phyloP scores from a whole-genome alignment of 768 basidiomycete genomes.

The Tricholoma bakamatsutake region DNA sequence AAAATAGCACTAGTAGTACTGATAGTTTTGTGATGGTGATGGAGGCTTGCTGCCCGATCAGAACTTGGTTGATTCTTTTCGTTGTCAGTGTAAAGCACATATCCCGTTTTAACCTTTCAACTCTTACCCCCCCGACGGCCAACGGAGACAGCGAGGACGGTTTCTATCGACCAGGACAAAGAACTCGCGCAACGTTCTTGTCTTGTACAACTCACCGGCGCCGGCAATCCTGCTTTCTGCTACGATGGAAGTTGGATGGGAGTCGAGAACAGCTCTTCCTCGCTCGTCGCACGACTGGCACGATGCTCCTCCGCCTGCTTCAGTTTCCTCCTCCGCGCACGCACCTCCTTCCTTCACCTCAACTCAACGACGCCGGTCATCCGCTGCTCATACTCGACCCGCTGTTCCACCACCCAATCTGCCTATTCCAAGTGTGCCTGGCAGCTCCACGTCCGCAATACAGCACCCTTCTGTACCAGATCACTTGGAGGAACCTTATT shows the following conservation, averaged over 20 bases:
- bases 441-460: constrained; percentile 15
- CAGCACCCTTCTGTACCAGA: constrained; percentile 18
- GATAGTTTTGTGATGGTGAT: constrained; percentile 1
- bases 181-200: neutral
- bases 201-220: neutral
- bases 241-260: constrained; percentile 35
- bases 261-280: constrained; percentile 25
- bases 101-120: neutral
- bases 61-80: constrained; percentile 16
- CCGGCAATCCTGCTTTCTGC: neutral
- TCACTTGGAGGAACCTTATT: constrained; percentile 15
- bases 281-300: constrained; percentile 30
- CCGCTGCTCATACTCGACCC: constrained; percentile 57
- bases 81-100: constrained; percentile 1
- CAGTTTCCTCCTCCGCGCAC: constrained; percentile 19
- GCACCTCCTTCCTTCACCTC: constrained; percentile 19
- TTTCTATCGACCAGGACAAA: neutral
- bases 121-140: neutral
- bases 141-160: neutral
- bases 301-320: constrained; percentile 23
- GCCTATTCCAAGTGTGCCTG: constrained; percentile 67
- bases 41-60: constrained; percentile 14
- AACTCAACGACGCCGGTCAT: constrained; percentile 62
- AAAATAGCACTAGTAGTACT: neutral
- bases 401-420: constrained; percentile 67